Evolutionary conservation across 192 early-diverging fungal species (phyloP).

Genomic region (Coemansia sp.): DNA sequence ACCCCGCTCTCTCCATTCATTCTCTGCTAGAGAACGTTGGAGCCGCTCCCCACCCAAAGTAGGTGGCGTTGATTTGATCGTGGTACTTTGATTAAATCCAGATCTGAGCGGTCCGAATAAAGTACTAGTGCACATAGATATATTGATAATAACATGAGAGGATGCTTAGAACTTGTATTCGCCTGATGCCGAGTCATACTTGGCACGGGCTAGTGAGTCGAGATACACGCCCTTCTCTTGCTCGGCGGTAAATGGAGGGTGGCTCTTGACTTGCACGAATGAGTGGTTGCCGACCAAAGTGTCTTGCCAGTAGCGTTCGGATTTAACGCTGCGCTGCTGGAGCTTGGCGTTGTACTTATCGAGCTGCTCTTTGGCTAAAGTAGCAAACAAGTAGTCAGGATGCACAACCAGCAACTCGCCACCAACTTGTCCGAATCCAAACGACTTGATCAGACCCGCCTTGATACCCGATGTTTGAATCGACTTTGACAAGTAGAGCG

Average conservation of each 20-base stretch:
- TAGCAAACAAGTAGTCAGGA: slow-evolving; percentile 76
- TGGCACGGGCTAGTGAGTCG: slow-evolving; percentile 82
- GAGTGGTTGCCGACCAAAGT: slow-evolving; percentile 76
- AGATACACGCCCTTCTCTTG: slow-evolving; percentile 85
- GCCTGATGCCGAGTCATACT: slow-evolving; percentile 55
- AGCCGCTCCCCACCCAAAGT: background rate
- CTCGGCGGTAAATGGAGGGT: slow-evolving; percentile 81
- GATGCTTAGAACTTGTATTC: slow-evolving; percentile 6
- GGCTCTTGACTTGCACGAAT: slow-evolving; percentile 86
- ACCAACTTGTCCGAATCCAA: slow-evolving; percentile 95
- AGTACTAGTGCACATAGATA: no score
- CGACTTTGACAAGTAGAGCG: slow-evolving; percentile 82
- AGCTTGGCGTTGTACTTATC: slow-evolving; percentile 72
- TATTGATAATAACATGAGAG: background rate
- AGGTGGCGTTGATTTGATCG: background rate
- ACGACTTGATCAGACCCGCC: slow-evolving; percentile 88
- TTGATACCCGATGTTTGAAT: slow-evolving; percentile 92
- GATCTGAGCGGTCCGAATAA: no score
- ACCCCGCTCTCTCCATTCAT: slow-evolving; percentile 59
- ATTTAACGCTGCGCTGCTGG: slow-evolving; percentile 68
- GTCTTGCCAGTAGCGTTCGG: slow-evolving; percentile 92
- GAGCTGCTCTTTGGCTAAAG: slow-evolving; percentile 54
- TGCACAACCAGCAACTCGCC: slow-evolving; percentile 87
- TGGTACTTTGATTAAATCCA: background rate
- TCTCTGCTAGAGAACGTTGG: slow-evolving; percentile 8